Base-by-base conservation (phyloP, 768 basidiomycete species). In the Mycena venus region DNA sequence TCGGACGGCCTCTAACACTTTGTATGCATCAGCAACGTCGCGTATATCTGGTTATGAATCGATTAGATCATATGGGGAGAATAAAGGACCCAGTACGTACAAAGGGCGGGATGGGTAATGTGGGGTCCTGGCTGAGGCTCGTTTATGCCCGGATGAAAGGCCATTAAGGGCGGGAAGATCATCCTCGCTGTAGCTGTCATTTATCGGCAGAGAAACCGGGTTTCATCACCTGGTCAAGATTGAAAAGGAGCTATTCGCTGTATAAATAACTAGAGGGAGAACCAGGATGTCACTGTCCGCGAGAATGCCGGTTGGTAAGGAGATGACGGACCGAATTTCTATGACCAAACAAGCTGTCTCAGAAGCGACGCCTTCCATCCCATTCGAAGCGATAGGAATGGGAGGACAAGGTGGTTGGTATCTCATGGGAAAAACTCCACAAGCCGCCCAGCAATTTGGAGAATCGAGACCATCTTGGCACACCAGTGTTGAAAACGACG, bases 21-120 rank as follows among this genome's bases (percentile, higher is more conserved):
- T 85, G 77, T 95, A 93, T 3, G 94, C 94, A 79, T 95, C 94
- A 73, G 90, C 89, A n/a, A 93, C 93, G 81, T 95, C 93, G 17
- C 94, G 91, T 38, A 95, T 89, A 78, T 95, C 94, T 95, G 55
- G 27, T 40, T 7, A 60, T 36, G n/a, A 31, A 7, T 40, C 32
- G 34, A 64, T 65, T 29, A 58, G 71, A 51, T 34, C 36, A 55
- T 27, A n/a, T 47, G 32, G 70, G 32, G 40, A 49, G 27, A 70
- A 21, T 36, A 21, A 62, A 53, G 32, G 14, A 31, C 9, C 82
- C 85, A 19, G 36, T 21, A 82, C 87, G 19, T 79, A 89, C 88
- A 88, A 67, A 89, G 85, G 34, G 86, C 84, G 51, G 88, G 88
- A 76, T 89, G 88, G 2, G 88, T 89, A 34, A 89, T 85, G 31